These are phyloP conservation scores for Cucurbita argyrosperma DNA, from an alignment of 306 rosid genomes.

Conservation along the genomic window DNA sequence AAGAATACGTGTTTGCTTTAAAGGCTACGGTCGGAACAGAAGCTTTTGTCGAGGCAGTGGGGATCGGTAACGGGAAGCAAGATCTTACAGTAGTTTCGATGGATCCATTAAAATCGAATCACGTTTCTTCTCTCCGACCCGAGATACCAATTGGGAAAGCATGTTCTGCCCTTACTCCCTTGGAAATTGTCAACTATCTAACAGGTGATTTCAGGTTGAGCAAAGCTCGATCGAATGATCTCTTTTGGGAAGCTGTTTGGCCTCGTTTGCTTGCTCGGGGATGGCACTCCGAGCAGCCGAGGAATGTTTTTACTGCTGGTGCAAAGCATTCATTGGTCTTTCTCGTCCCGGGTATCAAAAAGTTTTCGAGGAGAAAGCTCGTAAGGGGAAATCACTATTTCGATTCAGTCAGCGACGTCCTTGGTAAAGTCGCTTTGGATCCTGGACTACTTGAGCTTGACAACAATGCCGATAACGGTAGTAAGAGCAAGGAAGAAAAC, in stretches of 20 bases:
- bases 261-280: slow-evolving; percentile 95
- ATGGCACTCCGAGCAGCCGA: slow-evolving; percentile 94
- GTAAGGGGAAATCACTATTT: slow-evolving; percentile 66
- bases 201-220: slow-evolving; percentile 82
- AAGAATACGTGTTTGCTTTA: slow-evolving; percentile 48
- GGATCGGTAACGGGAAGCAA: slow-evolving; percentile 67
- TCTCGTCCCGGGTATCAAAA: slow-evolving; percentile 77
- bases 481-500: slow-evolving; percentile 24
- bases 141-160: slow-evolving; percentile 86
- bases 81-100: slow-evolving; percentile 50
- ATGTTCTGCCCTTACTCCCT: slow-evolving; percentile 49
- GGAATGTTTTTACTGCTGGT: slow-evolving; percentile 27
- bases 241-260: slow-evolving; percentile 99
- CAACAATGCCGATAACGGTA: slow-evolving; percentile 31
- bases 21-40: slow-evolving; percentile 49
- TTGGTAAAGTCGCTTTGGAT: slow-evolving; percentile 63
- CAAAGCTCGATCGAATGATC: slow-evolving; percentile 81
- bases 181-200: slow-evolving; percentile 60
- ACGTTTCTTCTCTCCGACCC: slow-evolving; percentile 32
- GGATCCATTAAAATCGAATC: slow-evolving; percentile 46
- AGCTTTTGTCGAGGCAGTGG: slow-evolving; percentile 67
- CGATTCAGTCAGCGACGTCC: slow-evolving; percentile 70
- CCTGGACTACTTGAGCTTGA: slow-evolving; percentile 76
- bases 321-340: slow-evolving; percentile 58
- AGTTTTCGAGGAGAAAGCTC: slow-evolving; percentile 55